Percentiles rank a stretch among this genome's conserved stretches.
Conservation (phyloP, 2,329 filamentous ascomycete genomes). For the Sphaceloma murrayae region DNA sequence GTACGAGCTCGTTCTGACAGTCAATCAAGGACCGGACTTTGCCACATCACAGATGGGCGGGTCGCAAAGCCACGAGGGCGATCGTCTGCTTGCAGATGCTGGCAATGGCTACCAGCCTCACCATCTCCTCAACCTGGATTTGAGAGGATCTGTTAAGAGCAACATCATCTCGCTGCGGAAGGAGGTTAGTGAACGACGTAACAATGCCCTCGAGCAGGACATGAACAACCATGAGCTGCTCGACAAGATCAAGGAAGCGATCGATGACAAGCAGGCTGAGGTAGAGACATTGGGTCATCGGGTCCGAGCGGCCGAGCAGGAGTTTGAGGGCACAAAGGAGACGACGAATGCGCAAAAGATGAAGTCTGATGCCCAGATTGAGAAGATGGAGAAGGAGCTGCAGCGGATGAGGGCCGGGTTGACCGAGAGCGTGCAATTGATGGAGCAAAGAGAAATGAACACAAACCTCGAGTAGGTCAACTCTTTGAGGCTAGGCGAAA, state of each 20-base stretch:
- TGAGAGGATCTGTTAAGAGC: slow-evolving; percentile 71
- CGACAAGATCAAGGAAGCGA: slow-evolving; percentile 89
- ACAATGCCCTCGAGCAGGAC: slow-evolving; percentile 73
- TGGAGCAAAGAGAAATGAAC: slow-evolving; percentile 94
- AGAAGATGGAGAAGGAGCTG: slow-evolving; percentile 98
- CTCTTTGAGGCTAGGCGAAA: neutral
- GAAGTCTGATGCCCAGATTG: slow-evolving; percentile 83
- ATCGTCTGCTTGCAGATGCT: slow-evolving; percentile 72
- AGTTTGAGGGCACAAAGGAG: slow-evolving; percentile 89
- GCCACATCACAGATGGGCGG: slow-evolving; percentile 43
- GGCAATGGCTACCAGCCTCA: slow-evolving; percentile 82
- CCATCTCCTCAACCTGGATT: slow-evolving; percentile 80
- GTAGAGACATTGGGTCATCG: slow-evolving; percentile 86
- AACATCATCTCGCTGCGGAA: slow-evolving; percentile 71
- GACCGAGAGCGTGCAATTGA: slow-evolving; percentile 75
- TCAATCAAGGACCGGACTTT: slow-evolving; percentile 71
- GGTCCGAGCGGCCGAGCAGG: slow-evolving; percentile 78
- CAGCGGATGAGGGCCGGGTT: slow-evolving; percentile 79
- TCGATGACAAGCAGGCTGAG: slow-evolving; percentile 89
- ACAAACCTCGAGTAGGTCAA: slow-evolving; percentile 78
- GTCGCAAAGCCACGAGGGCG: slow-evolving; percentile 45
- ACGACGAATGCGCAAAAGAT: slow-evolving; percentile 78
- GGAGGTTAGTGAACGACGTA: slow-evolving; percentile 83
- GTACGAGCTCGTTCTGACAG: slow-evolving; percentile 75
- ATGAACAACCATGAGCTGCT: slow-evolving; percentile 91